Base-by-base conservation (phyloP, 495 filamentous ascomycete species). In the Thermothielavioides terrestris region DNA sequence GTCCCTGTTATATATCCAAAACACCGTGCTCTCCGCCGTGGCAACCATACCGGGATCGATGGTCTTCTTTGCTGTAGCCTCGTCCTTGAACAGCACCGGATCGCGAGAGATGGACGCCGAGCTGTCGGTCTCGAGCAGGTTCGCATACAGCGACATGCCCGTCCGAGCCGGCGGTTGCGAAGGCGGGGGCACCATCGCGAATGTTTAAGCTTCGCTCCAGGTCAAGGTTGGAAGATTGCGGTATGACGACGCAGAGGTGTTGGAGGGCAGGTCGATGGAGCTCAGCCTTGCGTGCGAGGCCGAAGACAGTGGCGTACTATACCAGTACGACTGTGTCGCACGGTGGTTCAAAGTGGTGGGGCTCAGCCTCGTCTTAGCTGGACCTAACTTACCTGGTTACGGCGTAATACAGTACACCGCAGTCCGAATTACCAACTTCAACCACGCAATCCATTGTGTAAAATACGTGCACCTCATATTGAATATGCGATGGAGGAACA, bases 1-100 rank as follows among this genome's bases (percentile, higher is more conserved):
- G 27, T n/a, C n/a, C 42, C 22, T 0, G 28, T 22, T 27, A 37
- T 6, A 7, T 34, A 11, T 5, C 12, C 9, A 1, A 12, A 9
- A 2, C n/a, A n/a, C n/a, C n/a, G n/a, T n/a, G n/a, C n/a, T n/a
- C n/a, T n/a, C n/a, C n/a, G n/a, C n/a, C n/a, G n/a, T n/a, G n/a
- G n/a, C n/a, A n/a, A n/a, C n/a, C 68, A 62, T 83, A 89, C 87
- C 85, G 70, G 86, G 69, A 76, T 81, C 87, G 58, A 87, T 68
- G 53, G 77, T 75, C 71, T 85, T 90, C 73, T 86, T 89, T 30
- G 78, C 68, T 46, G 79, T 71, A 37, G 73, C 69, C 46, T 80
- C 77, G 51, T 81, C 75, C 43, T 70, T 80, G 69, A 89, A 94
- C 30, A 82, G 73, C n/a, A 92, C 84, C 0, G 89, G 88, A 5